Evolutionary conservation across 495 filamentous ascomycete species (phyloP).

Genomic region (Podospora conica): DNA sequence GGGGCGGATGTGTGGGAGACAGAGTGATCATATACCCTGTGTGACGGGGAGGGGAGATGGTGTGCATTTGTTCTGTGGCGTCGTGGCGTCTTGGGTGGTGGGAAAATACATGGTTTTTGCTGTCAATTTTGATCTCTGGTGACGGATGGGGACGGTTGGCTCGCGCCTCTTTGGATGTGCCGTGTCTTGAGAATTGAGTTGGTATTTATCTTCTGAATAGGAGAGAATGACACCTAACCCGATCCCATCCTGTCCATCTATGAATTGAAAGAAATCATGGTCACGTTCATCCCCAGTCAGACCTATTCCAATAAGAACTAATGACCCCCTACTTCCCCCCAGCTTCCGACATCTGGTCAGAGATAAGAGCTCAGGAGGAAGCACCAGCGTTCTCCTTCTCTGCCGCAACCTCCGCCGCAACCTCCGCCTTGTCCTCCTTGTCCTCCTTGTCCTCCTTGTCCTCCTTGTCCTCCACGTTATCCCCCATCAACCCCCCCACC

Average conservation of each 20-base stretch:
- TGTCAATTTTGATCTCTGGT: neutral
- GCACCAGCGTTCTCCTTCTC: too few species aligned
- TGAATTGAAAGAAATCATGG: neutral
- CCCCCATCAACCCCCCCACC: slow-evolving; percentile 27
- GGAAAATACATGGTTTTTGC: neutral
- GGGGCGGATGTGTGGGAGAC: neutral
- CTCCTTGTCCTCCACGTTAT: neutral
- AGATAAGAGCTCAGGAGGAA: too few species aligned
- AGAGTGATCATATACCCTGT: neutral
- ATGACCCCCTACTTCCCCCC: neutral
- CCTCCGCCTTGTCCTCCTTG: neutral
- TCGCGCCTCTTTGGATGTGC: neutral
- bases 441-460: neutral
- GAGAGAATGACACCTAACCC: neutral
- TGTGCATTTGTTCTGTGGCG: slow-evolving; percentile 10
- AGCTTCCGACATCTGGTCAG: too few species aligned
- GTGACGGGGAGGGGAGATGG: neutral
- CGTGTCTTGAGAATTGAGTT: neutral
- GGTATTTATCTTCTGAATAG: neutral
- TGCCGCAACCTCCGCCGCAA: too few species aligned
- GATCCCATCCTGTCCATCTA: neutral
- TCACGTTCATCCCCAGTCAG: neutral
- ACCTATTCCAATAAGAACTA: neutral
- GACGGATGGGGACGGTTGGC: neutral
- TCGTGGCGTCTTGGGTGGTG: slow-evolving; percentile 19